Percentiles rank a stretch among this genome's conserved stretches.
These are phyloP conservation scores for Mortierella sp. DNA, from an alignment of 371 early-diverging fungal species.

Conservation along the genomic window DNA sequence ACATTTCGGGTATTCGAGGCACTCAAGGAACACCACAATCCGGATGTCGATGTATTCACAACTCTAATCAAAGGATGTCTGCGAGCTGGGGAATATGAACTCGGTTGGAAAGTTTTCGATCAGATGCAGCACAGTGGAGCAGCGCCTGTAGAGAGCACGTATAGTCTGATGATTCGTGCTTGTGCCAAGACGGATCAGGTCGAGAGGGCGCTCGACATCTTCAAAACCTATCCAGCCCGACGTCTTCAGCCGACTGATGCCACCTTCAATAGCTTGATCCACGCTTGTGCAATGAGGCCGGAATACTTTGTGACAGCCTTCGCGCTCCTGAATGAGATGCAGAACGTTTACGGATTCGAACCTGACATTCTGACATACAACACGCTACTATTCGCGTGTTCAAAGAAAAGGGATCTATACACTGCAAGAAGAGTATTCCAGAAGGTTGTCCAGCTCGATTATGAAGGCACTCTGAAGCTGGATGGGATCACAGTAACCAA, in stretches of 20 bases:
- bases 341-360: conserved; percentile 76
- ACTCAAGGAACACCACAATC: conserved; percentile 51
- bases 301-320: conserved; percentile 84
- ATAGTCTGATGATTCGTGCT: conserved; percentile 90
- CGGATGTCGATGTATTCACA: conserved; percentile 77
- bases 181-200: conserved; percentile 77
- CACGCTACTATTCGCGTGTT: conserved; percentile 80
- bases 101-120: conserved; percentile 94
- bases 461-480: conserved; percentile 57
- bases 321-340: conserved; percentile 84
- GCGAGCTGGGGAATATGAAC: conserved; percentile 68
- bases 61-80: conserved; percentile 87
- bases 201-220: conserved; percentile 42
- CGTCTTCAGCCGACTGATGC: conserved; percentile 78
- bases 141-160: conserved; percentile 82
- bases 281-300: conserved; percentile 83
- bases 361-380: conserved; percentile 85
- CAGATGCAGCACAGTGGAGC: conserved; percentile 85
- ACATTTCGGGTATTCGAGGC: conserved; percentile 45
- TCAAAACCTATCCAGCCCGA: conserved; percentile 38
- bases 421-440: conserved; percentile 71
- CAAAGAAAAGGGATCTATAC: conserved; percentile 70
- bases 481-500: conserved; percentile 71
- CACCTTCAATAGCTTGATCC: conserved; percentile 87
- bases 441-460: conserved; percentile 61